These are phyloP conservation scores for Suillus hirtellus DNA, from an alignment of 768 basidiomycete genomes.

Conservation along the genomic window DNA sequence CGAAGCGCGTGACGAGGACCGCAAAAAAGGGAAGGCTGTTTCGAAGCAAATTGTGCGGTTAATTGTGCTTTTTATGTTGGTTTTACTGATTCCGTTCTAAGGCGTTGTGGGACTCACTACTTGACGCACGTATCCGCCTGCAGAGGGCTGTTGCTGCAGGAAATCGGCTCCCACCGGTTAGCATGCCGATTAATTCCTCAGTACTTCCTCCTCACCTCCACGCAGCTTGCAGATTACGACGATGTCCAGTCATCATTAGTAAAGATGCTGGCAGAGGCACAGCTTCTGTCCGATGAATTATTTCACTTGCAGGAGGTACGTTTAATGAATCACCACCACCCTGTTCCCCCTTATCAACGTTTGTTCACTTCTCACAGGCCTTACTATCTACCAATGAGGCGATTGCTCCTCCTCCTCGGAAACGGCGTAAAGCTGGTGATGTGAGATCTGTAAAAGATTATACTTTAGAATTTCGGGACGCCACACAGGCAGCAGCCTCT, in stretches of 20 bases:
- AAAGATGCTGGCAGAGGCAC: constrained; percentile 61
- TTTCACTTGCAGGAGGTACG: constrained; percentile 67
- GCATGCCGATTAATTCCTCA: constrained; percentile 25
- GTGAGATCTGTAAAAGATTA: constrained; percentile 13
- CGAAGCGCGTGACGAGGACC: constrained; percentile 65
- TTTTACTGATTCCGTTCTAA: constrained; percentile 31
- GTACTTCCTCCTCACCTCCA: constrained; percentile 17
- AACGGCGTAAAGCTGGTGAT: constrained; percentile 49
- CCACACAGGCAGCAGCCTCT: constrained; percentile 40
- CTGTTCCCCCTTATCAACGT: constrained; percentile 15
- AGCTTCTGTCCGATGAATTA: constrained; percentile 63
- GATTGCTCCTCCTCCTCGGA: constrained; percentile 51
- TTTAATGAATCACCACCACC: constrained; percentile 9
- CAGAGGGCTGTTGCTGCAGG: constrained; percentile 75
- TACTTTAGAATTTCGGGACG: constrained; percentile 39
- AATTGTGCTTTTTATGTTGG: constrained; percentile 12
- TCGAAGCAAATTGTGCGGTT: constrained; percentile 74
- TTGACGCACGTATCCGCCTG: constrained; percentile 89
- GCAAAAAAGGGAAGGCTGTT: constrained; percentile 82
- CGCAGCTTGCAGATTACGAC: constrained; percentile 33
- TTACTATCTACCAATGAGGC: constrained; percentile 50
- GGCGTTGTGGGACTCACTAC: constrained; percentile 82
- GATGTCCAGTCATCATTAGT: constrained; percentile 47
- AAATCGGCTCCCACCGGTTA: constrained; percentile 65
- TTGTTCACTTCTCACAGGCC: constrained; percentile 34